Evolutionary conservation across 202 grass and related monocot species (phyloP), one percentile per base, ranked within the genome.

Genomic region (Schoenoplectus tabernaemontani): DNA sequence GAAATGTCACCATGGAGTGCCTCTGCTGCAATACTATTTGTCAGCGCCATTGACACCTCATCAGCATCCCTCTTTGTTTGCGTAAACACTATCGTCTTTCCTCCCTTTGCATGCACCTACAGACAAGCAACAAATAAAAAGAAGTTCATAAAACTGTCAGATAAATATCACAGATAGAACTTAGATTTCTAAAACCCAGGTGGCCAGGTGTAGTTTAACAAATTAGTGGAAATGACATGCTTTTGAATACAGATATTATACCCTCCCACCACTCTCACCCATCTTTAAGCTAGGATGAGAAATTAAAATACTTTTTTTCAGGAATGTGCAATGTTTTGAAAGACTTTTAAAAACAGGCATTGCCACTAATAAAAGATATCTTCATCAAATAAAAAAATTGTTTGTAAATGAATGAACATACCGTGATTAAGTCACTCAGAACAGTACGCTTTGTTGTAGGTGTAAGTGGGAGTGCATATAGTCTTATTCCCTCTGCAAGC

Each of bases 61-160:
- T 99, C 96, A 63, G 92, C 96, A 89, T 99, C 96, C 26, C 90
- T 84, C 84, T 99, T 99, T 0, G 90, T 99, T 54, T 86, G 82
- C 80, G 96, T 99, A 76, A 99, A 99, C 82, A 99, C 92, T 76
- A 99, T 99, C 37, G 96, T 96, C 86, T 99, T 99, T n/a, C 96
- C 96, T 88, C 96, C 96, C 82, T 95, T 99, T 84, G 96, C 96
- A 89, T 99, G 89, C 63, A 89, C 96, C 96, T 99, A 78, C 4
- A 19, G 80, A 59, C 43, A 44, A 60, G 77, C 53, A 8, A n/a
- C 32, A 22, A 36, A 42, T 1, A 38, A n/a, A n/a, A n/a, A n/a
- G n/a, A n/a, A n/a, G n/a, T n/a, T n/a, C n/a, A n/a, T n/a, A n/a
- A n/a, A n/a, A n/a, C n/a, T n/a, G n/a, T n/a, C n/a, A n/a, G n/a